Base-by-base conservation (phyloP, 106 monocot species). In the Phalaenopsis aphrodite region DNA sequence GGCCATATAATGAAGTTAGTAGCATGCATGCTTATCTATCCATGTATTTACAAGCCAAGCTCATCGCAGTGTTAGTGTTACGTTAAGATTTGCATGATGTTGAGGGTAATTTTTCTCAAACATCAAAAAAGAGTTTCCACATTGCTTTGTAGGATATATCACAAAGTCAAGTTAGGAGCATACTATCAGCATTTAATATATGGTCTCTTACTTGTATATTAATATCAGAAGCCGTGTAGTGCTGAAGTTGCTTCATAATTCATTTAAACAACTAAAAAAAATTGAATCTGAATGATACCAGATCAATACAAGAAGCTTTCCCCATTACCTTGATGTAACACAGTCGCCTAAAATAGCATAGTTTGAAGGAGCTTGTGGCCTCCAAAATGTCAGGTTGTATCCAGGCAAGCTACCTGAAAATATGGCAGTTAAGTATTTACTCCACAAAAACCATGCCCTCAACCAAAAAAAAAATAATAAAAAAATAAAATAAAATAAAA, bases 321-420 rank as follows among this genome's bases (percentile, higher is more conserved):
- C 41, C 15, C 57, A 66, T 69, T 81, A 98, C 98, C 94, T 92
- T 75, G 98, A 98, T 77, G 98, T 94, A 21, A 98, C 92, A 87
- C 98, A 98, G 79, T 98, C 98, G 57, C 98, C 98, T 69, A 98
- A 80, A 57, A 98, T 88, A 78, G 80, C 92, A 88, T 92, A 98
- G 80, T 94, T 94, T 41, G 94, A 80, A 77, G 98, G 92, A 94
- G 98, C 89, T 82, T 98, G 98, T 72, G 98, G 98, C 80, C 98
- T 90, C 98, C 98, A 98, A 87, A 98, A 92, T 42, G 98, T 94
- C 7, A 98, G 92, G 76, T 82, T 89, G 82, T 87, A 87, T 42
- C 88, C 92, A 76, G 86, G 74, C 10, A 81, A 64, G 42, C 82
- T 78, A 41, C 86, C 98, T 98, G 90, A 76, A 90, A 15, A 55